Evolutionary conservation across 2,329 filamentous ascomycete genomes (phyloP), one percentile per base, ranked within the genome.

Genomic region (Colletotrichum sp.): DNA sequence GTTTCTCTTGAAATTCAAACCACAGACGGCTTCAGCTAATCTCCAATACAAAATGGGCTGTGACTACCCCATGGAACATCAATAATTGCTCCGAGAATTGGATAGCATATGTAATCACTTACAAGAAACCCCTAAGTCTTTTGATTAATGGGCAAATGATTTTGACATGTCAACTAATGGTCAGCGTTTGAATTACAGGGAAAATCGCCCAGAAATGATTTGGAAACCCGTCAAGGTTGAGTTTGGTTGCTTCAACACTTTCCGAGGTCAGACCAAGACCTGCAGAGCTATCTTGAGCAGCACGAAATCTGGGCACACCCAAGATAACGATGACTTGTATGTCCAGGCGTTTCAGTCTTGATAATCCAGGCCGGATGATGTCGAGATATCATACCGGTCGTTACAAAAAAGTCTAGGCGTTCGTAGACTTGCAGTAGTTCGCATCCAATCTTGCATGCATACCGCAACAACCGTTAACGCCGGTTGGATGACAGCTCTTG

Each of bases 131-230:
- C 22, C n/a, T 3, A 0, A 22, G 43, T 22, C 43, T 48, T 22
- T 48, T 13, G 10, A 22, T 13, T 3, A 12, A 13, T 3, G 18
- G n/a, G 2, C 10, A 22, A 7, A 48, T 22, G 43, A 48, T 3
- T 22, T 48, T 2, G 43, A 22, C 43, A 22, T n/a, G 6, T 22
- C 43, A 0, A 48, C 43, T 48, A 22, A 0, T 0, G 43, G n/a
- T 22, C 43, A 52, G n/a, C 10, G 0, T 52, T 52, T 52, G 43
- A 22, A 8, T 0, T 0, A 13, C n/a, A 22, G 1, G 0, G 0
- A 52, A 22, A 22, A 13, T 22, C 43, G n/a, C 10, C 22, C 6
- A 4, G 1, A 22, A 13, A 8, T 13, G n/a, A 52, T 22, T 22
- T 52, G n/a, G 1, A 52, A 8, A 0, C 10, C 10, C n/a, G 43